These are phyloP conservation scores for Gardenia jasminoides DNA, from an alignment of 257 asterid genomes.

Conservation along the genomic window DNA sequence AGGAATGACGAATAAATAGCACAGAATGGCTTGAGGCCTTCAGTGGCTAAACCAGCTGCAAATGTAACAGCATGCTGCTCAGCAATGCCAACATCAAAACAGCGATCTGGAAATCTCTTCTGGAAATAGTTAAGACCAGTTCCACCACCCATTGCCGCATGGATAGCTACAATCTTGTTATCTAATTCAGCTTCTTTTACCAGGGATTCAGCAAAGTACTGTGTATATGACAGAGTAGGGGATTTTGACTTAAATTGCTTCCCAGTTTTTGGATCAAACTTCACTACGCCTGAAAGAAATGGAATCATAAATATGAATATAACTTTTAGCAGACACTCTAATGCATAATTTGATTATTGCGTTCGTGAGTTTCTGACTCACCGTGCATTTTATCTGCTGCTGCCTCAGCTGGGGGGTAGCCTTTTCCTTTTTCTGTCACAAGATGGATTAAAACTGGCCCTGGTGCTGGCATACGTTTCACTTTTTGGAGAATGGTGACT, in stretches of 20 bases:
- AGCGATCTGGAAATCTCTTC: constrained; percentile 57
- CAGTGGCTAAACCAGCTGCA: constrained; percentile 82
- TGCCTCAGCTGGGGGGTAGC: constrained; percentile 73
- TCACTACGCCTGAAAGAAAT: constrained; percentile 56
- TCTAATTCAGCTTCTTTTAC: constrained; percentile 75
- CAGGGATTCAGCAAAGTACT: constrained; percentile 71
- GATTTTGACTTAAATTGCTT: constrained; percentile 54
- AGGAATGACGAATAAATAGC: constrained; percentile 74
- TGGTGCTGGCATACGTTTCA: constrained; percentile 62
- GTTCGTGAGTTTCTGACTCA: constrained; percentile 18
- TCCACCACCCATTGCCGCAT: constrained; percentile 94
- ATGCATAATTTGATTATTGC: background rate
- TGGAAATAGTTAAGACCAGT: constrained; percentile 75
- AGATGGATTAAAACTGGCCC: constrained; percentile 82
- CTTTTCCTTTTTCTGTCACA: constrained; percentile 76
- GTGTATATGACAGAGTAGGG: constrained; percentile 65
- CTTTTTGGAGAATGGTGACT: constrained; percentile 54
- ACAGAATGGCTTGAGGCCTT: constrained; percentile 84
- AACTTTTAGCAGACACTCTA: too few species aligned
- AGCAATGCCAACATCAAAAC: constrained; percentile 83
- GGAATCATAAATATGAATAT: background rate
- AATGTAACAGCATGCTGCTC: constrained; percentile 89
- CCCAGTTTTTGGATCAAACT: constrained; percentile 74
- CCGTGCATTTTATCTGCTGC: constrained; percentile 85
- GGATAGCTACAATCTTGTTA: constrained; percentile 57